These are phyloP conservation scores for Acer saccharum DNA, from an alignment of 345 rosid species.

Conservation along the genomic window DNA sequence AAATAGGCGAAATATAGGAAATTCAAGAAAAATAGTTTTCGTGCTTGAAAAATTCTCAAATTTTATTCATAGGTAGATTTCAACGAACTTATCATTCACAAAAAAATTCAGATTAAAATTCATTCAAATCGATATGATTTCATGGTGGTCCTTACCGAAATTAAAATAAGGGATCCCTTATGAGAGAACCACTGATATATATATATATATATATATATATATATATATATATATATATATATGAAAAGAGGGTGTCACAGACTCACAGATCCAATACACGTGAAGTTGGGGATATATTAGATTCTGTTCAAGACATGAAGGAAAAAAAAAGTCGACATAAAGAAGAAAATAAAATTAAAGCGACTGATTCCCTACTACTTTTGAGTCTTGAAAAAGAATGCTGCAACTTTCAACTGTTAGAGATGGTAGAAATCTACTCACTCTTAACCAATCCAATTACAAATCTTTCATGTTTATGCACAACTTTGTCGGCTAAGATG, in stretches of 20 bases:
- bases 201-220: too few relatives aligned
- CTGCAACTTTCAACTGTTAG: conserved; percentile 5
- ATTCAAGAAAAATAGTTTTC: too few relatives aligned
- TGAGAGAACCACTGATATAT: too few relatives aligned
- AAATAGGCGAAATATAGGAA: too few relatives aligned
- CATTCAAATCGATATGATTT: too few relatives aligned
- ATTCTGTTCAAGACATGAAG: not conserved
- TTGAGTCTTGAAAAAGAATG: not conserved
- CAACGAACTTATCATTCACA: too few relatives aligned
- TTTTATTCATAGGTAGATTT: too few relatives aligned
- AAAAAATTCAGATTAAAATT: too few relatives aligned
- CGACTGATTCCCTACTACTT: conserved; percentile 10
- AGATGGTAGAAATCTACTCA: not conserved
- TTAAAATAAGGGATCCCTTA: too few relatives aligned
- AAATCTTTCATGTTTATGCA: not conserved
- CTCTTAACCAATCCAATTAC: not conserved
- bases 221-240: too few relatives aligned
- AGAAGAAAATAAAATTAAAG: not conserved
- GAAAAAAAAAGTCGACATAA: not conserved
- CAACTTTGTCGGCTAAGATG: conserved; percentile 1
- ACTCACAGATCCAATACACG: not conserved
- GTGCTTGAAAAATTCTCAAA: too few relatives aligned
- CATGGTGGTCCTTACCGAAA: too few relatives aligned
- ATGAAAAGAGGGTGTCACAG: not conserved
- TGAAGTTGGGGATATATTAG: not conserved